Evolutionary conservation across 306 rosid genomes (phyloP).

Genomic region (Vigna hirtella): DNA sequence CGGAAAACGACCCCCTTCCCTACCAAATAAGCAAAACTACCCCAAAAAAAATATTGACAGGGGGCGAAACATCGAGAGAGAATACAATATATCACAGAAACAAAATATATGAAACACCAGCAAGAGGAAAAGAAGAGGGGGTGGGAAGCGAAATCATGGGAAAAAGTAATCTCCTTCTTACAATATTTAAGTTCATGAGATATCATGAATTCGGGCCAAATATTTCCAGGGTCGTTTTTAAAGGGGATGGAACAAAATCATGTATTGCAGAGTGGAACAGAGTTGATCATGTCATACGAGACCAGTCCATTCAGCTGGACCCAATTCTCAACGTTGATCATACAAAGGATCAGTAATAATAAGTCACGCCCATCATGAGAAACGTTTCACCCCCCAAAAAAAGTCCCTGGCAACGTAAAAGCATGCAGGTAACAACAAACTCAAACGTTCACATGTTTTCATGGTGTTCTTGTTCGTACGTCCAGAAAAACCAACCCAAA

Average conservation of each 20-base stretch:
- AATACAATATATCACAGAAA: background rate
- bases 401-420: background rate
- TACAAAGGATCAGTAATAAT: background rate
- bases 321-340: background rate
- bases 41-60: background rate
- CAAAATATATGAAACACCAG: background rate
- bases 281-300: background rate
- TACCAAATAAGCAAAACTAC: background rate
- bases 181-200: background rate
- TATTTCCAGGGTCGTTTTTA: background rate
- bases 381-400: background rate
- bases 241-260: background rate
- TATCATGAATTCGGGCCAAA: background rate
- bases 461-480: background rate
- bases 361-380: background rate
- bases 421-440: background rate
- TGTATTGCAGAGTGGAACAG: background rate
- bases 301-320: background rate
- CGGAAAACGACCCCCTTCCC: no score
- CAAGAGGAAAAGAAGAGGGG: no score
- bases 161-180: background rate
- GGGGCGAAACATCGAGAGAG: background rate
- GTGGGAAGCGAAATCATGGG: constrained; percentile 1
- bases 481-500: background rate
- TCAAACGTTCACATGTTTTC: background rate